Percentiles rank a stretch among this genome's conserved stretches.
phyloP scores from a whole-genome alignment of 345 rosid genomes.

The Boechera divaricarpa region DNA sequence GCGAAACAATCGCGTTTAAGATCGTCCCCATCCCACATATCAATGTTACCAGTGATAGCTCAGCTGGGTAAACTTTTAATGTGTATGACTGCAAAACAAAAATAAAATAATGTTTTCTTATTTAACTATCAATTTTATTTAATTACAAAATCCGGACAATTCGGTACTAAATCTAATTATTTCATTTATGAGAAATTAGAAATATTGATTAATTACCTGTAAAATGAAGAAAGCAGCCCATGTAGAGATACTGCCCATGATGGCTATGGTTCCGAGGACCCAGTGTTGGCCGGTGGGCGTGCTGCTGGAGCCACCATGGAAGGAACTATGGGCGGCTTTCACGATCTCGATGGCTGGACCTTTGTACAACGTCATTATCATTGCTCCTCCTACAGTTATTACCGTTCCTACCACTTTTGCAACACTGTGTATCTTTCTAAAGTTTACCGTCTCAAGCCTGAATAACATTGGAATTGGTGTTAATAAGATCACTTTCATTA shows the following conservation, averaged over 20 bases:
- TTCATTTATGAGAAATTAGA: neutral
- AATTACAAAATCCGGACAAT: neutral
- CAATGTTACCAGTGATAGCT: slow-evolving; percentile 72
- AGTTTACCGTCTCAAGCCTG: slow-evolving; percentile 75
- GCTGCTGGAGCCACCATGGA: slow-evolving; percentile 38
- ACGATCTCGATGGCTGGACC: slow-evolving; percentile 74
- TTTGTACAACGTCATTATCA: slow-evolving; percentile 92
- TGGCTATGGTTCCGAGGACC: slow-evolving; percentile 68
- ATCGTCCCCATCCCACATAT: slow-evolving; percentile 74
- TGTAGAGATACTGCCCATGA: slow-evolving; percentile 60
- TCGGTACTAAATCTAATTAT: too few species aligned
- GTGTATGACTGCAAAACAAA: slow-evolving; percentile 66
- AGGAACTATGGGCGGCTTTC: slow-evolving; percentile 47
- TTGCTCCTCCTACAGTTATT: slow-evolving; percentile 80
- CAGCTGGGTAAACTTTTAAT: slow-evolving; percentile 80
- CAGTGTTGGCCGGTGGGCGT: slow-evolving; percentile 56
- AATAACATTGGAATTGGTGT: neutral
- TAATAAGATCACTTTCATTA: neutral
- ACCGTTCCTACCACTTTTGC: slow-evolving; percentile 80
- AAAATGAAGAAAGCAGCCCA: slow-evolving; percentile 86
- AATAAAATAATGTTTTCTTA: neutral
- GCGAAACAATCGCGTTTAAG: slow-evolving; percentile 61
- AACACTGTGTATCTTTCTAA: slow-evolving; percentile 64
- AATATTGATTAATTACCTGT: slow-evolving; percentile 25
- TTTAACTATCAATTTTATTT: neutral